A percentile compares a stretch with the other conserved stretches of the same genome.
phyloP scores from a whole-genome alignment of 768 basidiomycete species.

The Phaffia australis region DNA sequence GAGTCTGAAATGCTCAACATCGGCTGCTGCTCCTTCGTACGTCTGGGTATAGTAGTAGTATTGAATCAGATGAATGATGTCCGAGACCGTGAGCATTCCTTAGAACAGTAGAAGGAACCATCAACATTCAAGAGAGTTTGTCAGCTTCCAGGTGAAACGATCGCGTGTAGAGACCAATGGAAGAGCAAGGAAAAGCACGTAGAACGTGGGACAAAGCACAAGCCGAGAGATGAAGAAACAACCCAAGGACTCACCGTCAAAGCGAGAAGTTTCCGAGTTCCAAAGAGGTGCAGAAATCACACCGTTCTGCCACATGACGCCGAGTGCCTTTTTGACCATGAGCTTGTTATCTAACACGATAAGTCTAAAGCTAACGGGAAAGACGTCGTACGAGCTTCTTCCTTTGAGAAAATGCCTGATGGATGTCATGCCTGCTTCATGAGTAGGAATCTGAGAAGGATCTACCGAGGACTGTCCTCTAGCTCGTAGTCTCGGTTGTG shows the following conservation, averaged over 20 bases:
- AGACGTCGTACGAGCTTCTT: slow-evolving; percentile 85
- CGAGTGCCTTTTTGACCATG: slow-evolving; percentile 84
- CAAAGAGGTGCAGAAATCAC: slow-evolving; percentile 96
- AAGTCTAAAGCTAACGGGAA: slow-evolving; percentile 90
- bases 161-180: neutral
- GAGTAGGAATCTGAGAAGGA: slow-evolving; percentile 26
- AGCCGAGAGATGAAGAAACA: neutral
- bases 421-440: slow-evolving; percentile 39
- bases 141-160: slow-evolving; percentile 1
- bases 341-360: slow-evolving; percentile 94
- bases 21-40: slow-evolving; percentile 71
- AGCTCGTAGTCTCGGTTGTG: too few species aligned
- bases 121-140: neutral
- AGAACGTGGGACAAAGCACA: neutral
- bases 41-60: slow-evolving; percentile 84
- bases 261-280: slow-evolving; percentile 86
- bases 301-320: slow-evolving; percentile 58
- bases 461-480: too few species aligned
- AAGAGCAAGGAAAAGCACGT: neutral
- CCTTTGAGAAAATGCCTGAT: slow-evolving; percentile 76
- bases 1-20: slow-evolving; percentile 84
- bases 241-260: slow-evolving; percentile 47
- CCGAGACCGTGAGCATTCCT: slow-evolving; percentile 98
- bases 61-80: slow-evolving; percentile 98
- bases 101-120: neutral